Conservation (phyloP, 768 basidiomycete genomes). For the Daedaleopsis nitida region DNA sequence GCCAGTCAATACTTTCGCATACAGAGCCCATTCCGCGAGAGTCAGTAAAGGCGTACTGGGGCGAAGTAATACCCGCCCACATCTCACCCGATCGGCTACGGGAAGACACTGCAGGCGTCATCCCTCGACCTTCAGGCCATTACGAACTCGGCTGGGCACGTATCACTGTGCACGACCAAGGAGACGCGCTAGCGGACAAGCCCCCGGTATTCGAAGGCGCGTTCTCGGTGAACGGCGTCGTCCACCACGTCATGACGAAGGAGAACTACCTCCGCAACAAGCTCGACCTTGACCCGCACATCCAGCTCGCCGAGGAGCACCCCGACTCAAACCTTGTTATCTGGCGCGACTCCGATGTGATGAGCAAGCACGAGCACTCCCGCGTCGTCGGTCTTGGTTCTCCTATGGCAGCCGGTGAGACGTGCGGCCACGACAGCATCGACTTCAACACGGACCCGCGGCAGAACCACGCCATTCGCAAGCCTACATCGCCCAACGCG, state of each 20-base stretch:
- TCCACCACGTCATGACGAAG: constrained; percentile 70
- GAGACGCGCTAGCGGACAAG: constrained; percentile 45
- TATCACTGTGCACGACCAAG: constrained; percentile 70
- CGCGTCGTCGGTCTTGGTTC: constrained; percentile 23
- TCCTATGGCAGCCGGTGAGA: constrained; percentile 32
- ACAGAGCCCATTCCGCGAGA: constrained; percentile 66
- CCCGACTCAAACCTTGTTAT: constrained; percentile 63
- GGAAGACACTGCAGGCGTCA: constrained; percentile 61
- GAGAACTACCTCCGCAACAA: constrained; percentile 71
- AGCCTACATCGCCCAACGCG: constrained; percentile 33
- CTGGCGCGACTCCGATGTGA: constrained; percentile 73
- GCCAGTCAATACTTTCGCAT: constrained; percentile 49
- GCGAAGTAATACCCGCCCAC: constrained; percentile 69
- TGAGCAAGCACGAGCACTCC: constrained; percentile 52
- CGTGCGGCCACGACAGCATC: constrained; percentile 73
- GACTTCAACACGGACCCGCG: constrained; percentile 62
- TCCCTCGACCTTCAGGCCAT: constrained; percentile 43
- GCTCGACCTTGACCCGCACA: constrained; percentile 56
- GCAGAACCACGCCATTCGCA: constrained; percentile 53
- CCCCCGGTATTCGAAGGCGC: constrained; percentile 74
- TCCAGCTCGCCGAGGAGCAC: constrained; percentile 40
- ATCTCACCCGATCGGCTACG: constrained; percentile 56
- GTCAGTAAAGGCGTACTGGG: constrained; percentile 68
- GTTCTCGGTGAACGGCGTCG: constrained; percentile 67
- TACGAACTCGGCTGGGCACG: constrained; percentile 73